Conservation (phyloP, 805 yeast species). For the Ogataea zsoltii region DNA sequence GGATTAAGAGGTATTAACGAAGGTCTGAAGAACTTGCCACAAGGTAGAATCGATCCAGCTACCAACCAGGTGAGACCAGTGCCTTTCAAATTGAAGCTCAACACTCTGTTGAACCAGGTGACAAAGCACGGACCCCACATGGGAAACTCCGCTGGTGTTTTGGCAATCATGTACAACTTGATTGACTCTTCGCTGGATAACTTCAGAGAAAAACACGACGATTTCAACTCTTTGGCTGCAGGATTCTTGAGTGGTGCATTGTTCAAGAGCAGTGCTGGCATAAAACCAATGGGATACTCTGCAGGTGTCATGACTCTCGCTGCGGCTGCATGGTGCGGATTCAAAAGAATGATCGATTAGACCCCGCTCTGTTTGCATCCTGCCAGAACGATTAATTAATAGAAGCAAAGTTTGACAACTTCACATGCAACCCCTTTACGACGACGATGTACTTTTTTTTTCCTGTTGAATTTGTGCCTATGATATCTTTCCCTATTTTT, state of each 20-base stretch:
- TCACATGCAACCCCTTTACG: conserved; percentile 6
- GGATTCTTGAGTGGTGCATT: conserved; percentile 93
- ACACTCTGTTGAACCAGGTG: conserved; percentile 86
- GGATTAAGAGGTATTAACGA: conserved; percentile 87
- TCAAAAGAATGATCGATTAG: conserved; percentile 46
- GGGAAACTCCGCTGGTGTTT: conserved; percentile 94
- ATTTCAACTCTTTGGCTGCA: conserved; percentile 76
- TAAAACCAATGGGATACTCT: conserved; percentile 85
- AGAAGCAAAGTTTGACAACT: conserved; percentile 10
- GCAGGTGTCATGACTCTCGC: conserved; percentile 84
- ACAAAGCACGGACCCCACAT: conserved; percentile 95
- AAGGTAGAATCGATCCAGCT: conserved; percentile 59
- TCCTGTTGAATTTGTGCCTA: conserved; percentile 8
- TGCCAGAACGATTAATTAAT: conserved; percentile 8
- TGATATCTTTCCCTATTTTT: conserved; percentile 1
- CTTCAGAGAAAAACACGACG: conserved; percentile 87
- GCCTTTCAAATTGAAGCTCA: conserved; percentile 78
- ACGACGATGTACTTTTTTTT: conserved; percentile 8
- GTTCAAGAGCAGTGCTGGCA: conserved; percentile 82
- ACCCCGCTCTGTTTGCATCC: neutral
- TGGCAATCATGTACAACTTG: conserved; percentile 86
- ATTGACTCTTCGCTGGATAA: conserved; percentile 78
- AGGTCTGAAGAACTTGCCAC: conserved; percentile 76
- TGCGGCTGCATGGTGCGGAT: conserved; percentile 90
- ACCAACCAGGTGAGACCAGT: conserved; percentile 51